Evolutionary conservation across 768 basidiomycete genomes (phyloP).

Genomic region (Lactarius vividus): DNA sequence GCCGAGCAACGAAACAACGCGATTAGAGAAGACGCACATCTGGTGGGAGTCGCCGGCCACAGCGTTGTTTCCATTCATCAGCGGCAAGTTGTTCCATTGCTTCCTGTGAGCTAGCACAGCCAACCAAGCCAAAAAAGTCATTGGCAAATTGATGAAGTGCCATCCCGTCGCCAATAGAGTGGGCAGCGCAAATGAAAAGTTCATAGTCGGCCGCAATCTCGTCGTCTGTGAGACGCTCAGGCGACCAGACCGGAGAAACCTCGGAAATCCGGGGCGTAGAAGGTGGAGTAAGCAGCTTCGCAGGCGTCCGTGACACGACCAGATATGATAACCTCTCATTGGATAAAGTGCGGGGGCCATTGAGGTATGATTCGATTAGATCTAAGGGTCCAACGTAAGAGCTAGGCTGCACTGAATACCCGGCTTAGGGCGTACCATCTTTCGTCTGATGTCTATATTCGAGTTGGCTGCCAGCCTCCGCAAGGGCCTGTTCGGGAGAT

Average conservation of each 20-base stretch:
- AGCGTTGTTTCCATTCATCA: slow-evolving; percentile 38
- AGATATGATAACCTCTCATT: slow-evolving; percentile 65
- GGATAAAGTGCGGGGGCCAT: slow-evolving; percentile 72
- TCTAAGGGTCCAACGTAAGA: slow-evolving; percentile 35
- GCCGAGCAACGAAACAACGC: neutral
- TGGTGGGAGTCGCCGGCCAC: slow-evolving; percentile 26
- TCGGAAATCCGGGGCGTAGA: slow-evolving; percentile 31
- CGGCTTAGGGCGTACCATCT: slow-evolving; percentile 44
- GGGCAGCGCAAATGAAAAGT: slow-evolving; percentile 70
- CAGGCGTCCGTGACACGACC: slow-evolving; percentile 43
- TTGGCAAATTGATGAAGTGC: slow-evolving; percentile 79
- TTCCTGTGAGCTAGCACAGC: slow-evolving; percentile 32
- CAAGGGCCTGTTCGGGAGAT: slow-evolving; percentile 44
- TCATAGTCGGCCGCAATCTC: slow-evolving; percentile 44
- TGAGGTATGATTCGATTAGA: slow-evolving; percentile 68
- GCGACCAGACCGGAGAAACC: slow-evolving; percentile 17
- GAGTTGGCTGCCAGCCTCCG: slow-evolving; percentile 46
- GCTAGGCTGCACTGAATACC: slow-evolving; percentile 4
- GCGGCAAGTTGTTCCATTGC: slow-evolving; percentile 35
- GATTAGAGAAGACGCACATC: slow-evolving; percentile 20
- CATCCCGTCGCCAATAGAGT: slow-evolving; percentile 87
- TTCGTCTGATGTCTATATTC: slow-evolving; percentile 51
- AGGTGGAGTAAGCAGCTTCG: slow-evolving; percentile 36
- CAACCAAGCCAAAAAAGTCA: slow-evolving; percentile 70
- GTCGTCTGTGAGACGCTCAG: slow-evolving; percentile 25